Evolutionary conservation across 108 stramenopile species (phyloP).

Genomic region (Phaeodactylum tricornutum): DNA sequence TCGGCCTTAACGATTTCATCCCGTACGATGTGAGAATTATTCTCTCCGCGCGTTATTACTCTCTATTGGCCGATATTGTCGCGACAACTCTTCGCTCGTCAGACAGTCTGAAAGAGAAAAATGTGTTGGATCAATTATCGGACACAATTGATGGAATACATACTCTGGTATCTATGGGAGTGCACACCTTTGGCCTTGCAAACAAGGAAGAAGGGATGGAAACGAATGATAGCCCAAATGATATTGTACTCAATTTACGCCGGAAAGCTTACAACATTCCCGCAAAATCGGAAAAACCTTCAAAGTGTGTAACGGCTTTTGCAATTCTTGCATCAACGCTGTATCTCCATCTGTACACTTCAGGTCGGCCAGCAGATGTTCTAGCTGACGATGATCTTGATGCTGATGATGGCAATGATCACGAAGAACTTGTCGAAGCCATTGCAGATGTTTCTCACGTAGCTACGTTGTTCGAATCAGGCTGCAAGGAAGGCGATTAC

Average conservation of each 20-base stretch:
- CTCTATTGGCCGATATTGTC: conserved; percentile 44
- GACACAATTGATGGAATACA: no score
- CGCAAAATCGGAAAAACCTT: no score
- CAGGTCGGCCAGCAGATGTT: conserved; percentile 22
- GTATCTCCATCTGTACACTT: conserved; percentile 43
- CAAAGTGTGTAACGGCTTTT: conserved; percentile 33
- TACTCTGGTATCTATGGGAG: no score
- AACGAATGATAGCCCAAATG: no score
- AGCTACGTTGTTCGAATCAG: conserved; percentile 14
- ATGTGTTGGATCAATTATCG: no score
- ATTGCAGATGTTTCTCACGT: conserved; percentile 44
- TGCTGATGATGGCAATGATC: conserved; percentile 49
- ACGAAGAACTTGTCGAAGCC: conserved; percentile 45
- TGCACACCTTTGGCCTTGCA: no score
- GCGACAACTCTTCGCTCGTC: neutral
- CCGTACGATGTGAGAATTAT: conserved; percentile 32
- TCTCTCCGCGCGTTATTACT: conserved; percentile 65
- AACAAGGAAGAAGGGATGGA: no score
- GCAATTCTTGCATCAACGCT: conserved; percentile 33
- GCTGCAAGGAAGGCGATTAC: conserved; percentile 20
- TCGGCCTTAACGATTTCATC: no score
- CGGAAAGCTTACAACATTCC: no score
- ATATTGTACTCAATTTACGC: no score
- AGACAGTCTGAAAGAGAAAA: conserved; percentile 1
- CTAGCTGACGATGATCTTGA: conserved; percentile 39